Base-by-base conservation (phyloP, 345 rosid species). In the Pugionium dolabratum region DNA sequence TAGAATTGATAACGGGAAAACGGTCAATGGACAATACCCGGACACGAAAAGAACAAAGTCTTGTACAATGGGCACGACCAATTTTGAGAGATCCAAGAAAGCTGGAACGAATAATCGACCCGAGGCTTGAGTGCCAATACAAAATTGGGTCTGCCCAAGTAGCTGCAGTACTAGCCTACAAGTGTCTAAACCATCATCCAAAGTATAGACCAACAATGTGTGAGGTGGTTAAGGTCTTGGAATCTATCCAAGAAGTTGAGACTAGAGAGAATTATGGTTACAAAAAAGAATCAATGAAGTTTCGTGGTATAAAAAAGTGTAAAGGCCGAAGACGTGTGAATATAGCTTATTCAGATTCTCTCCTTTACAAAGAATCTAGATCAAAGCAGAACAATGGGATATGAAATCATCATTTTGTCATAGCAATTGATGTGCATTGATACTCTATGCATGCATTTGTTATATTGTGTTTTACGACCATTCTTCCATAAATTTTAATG, bases 11-110 rank as follows among this genome's bases (percentile, higher is more conserved):
- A 29, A 81, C 87, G 0, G 97, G 90, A 0, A 85, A 61, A 70
- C 74, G 80, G 31, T 73, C 96, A 0, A 31, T 88, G 73, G 94
- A 86, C 61, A 85, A 50, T 28, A 78, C 57, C 1, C 81, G 96
- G 2, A 70, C 78, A 25, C 56, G 81, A 10, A 63, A 76, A 51
- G 85, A 76, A 60, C 86, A 80, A 55, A 81, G 79, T 67, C 87
- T 91, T 0, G 87, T 81, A 7, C 86, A 74, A 62, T 88, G 96
- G 94, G 84, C 79, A 4, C 78, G 86, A 37, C 96, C 87, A 0
- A 36, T 79, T 43, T 49, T 86, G 29, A 87, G 64, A 57, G 90
- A 91, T 63, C 69, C 65, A 11, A 74, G 69, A 66, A 89, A 81
- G 77, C 71, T 85, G n/a, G 82, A 71, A 6, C 50, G 72, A 32